Evolutionary conservation across 768 basidiomycete species (phyloP).

Genomic region (Suillus subluteus): DNA sequence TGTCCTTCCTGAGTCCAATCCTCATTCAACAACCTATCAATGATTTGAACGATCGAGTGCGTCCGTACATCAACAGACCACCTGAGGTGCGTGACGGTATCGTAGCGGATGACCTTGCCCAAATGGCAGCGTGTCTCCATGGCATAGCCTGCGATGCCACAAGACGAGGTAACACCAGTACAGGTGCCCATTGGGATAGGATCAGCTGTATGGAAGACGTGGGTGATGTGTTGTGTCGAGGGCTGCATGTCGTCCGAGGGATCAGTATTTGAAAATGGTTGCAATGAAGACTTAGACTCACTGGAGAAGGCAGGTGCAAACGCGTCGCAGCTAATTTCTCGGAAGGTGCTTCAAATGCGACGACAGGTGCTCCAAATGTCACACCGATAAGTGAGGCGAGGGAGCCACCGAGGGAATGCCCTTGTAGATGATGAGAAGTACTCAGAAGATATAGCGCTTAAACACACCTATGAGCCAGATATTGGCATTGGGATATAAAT

Average conservation of each 20-base stretch:
- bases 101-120: constrained; percentile 81
- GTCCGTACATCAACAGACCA: constrained; percentile 81
- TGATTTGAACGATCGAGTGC: constrained; percentile 70
- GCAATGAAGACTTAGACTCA: constrained; percentile 32
- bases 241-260: constrained; percentile 45
- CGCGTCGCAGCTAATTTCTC: constrained; percentile 73
- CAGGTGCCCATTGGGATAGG: constrained; percentile 89
- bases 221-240: constrained; percentile 74
- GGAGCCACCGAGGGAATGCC: constrained; percentile 85
- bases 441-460: not conserved
- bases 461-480: constrained; percentile 83
- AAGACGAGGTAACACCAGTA: constrained; percentile 74
- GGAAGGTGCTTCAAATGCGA: constrained; percentile 86
- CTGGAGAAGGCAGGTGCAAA: constrained; percentile 87
- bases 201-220: constrained; percentile 93
- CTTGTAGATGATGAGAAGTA: constrained; percentile 20
- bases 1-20: constrained; percentile 53
- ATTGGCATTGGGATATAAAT: constrained; percentile 85
- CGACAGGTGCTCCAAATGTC: constrained; percentile 92
- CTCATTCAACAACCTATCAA: constrained; percentile 65
- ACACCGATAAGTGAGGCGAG: constrained; percentile 82
- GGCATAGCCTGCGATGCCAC: constrained; percentile 85
- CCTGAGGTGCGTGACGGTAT: constrained; percentile 78
- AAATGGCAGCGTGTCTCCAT: constrained; percentile 88
- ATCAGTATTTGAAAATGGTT: constrained; percentile 7